Base-by-base conservation (phyloP, 23 red algal species). In the Gracilaria caudata region DNA sequence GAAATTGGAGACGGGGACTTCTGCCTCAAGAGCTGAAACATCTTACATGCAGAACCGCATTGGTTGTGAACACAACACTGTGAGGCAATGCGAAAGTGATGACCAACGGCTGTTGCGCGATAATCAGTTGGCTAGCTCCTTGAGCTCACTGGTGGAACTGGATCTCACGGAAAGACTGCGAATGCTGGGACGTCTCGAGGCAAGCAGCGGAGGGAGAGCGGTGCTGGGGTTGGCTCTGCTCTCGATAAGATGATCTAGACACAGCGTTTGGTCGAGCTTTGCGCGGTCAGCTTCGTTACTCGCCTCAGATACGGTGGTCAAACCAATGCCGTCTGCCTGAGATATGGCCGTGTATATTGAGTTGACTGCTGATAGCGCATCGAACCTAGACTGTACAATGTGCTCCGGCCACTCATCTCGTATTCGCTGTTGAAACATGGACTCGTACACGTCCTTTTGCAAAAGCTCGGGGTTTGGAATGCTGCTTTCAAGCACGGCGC, bases 371-470 rank as follows among this genome's bases (percentile, higher is more conserved):
- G 68, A n/a, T 7, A 66, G 26, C 11, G 85, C 85, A 36, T 89
- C 59, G 13, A 89, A 54, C n/a, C 85, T 46, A 0, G 85, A 89
- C 20, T 78, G 12, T 28, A 57, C 74, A 61, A 89, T 66, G 53
- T 89, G 61, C 26, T 77, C 30, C 19, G 85, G 85, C 85, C 85
- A 89, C n/a, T 28, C 12, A 47, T 89, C 85, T 3, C 85, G 68
- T 39, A 89, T 73, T 2, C 72, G 85, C 26, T 68, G 63, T 58
- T 89, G 85, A 54, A 89, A 89, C n/a, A 89, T 89, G 45, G 30
- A 4, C 59, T 89, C 85, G 72, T 89, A 89, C 11, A 89, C 55
- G 21, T 78, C 39, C 56, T 72, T 78, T 36, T 89, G 85, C 57
- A 89, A 20, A 17, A 89, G 53, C 25, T 77, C 85, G 8, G 85